phyloP scores from a whole-genome alignment of 495 filamentous ascomycete species.

The Neurospora africana region DNA sequence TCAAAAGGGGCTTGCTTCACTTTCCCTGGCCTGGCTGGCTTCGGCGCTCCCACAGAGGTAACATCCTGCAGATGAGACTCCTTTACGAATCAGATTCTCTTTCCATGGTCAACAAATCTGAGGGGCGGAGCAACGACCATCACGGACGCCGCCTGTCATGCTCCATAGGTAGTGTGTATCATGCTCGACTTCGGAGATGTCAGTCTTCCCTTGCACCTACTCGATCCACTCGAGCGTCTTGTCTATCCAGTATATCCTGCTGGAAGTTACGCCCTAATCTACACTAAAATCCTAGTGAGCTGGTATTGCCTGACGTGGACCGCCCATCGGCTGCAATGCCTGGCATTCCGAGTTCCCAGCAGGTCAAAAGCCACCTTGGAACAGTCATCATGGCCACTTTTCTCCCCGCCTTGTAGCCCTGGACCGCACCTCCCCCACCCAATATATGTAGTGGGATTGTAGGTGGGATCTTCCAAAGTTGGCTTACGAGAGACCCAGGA shows the following conservation, averaged over 20 bases:
- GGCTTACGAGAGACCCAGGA: background rate
- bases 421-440: background rate
- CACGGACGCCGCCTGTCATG: background rate
- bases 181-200: background rate
- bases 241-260: background rate
- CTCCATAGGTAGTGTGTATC: background rate
- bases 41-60: background rate
- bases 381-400: background rate
- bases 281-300: background rate
- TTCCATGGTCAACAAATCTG: background rate
- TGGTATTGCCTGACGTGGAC: background rate
- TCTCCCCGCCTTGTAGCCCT: background rate
- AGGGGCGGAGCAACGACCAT: background rate
- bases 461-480: background rate
- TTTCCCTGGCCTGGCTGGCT: background rate
- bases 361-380: background rate
- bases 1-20: background rate
- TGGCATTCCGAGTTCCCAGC: background rate
- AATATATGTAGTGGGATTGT: background rate
- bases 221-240: background rate
- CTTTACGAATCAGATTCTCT: background rate
- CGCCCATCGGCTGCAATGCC: background rate
- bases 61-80: background rate
- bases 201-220: background rate
- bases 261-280: background rate